A percentile compares a stretch with the other conserved stretches of the same genome.
These are phyloP conservation scores for Vishniacozyma victoriae DNA, from an alignment of 768 basidiomycete genomes.

Conservation along the genomic window DNA sequence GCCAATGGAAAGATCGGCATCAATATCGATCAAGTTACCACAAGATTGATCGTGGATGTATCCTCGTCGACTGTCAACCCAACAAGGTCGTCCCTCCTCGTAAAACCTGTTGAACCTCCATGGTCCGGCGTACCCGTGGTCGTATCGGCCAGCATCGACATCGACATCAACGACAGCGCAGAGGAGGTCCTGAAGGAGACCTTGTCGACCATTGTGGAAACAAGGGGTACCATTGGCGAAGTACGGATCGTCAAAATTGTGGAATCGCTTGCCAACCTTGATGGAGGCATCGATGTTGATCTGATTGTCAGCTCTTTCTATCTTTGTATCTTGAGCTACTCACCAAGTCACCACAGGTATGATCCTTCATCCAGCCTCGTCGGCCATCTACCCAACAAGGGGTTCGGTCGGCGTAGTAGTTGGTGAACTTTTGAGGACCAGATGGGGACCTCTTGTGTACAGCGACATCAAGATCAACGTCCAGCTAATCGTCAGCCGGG, in stretches of 20 bases:
- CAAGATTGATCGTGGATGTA: too few species aligned
- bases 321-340: too few species aligned
- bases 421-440: too few species aligned
- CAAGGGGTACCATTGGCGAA: conserved; percentile 17
- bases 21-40: conserved; percentile 1
- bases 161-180: conserved; percentile 21
- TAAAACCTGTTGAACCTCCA: neutral
- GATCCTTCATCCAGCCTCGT: too few species aligned
- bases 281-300: too few species aligned
- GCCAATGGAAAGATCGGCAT: neutral
- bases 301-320: neutral
- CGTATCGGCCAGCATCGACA: conserved; percentile 1
- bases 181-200: conserved; percentile 13
- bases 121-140: neutral
- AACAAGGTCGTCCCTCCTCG: conserved; percentile 5
- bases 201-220: conserved; percentile 19
- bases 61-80: conserved; percentile 8
- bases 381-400: too few species aligned
- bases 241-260: conserved; percentile 8
- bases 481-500: too few species aligned
- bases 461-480: too few species aligned
- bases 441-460: too few species aligned
- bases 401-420: too few species aligned
- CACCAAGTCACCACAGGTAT: too few species aligned
- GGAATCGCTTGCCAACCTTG: conserved; percentile 12